Conservation (phyloP, 106 monocot genomes). For the Vanilla planifolia region DNA sequence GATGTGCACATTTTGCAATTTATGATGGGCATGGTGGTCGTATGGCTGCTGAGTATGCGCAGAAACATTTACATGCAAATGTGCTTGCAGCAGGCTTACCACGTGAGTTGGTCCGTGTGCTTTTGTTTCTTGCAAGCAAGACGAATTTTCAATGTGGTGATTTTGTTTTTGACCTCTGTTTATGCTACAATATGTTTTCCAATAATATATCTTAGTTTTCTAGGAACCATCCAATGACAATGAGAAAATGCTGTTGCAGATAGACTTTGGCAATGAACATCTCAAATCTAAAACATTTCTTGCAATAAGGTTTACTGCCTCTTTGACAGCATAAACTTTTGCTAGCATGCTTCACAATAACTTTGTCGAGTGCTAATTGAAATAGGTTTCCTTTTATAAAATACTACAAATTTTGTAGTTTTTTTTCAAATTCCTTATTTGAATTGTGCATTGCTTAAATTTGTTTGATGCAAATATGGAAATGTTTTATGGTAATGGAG, state of each 20-base stretch:
- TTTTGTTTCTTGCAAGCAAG: conserved; percentile 3
- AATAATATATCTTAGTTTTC: too few relatives aligned
- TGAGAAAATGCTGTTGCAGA: not conserved
- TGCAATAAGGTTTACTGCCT: too few relatives aligned
- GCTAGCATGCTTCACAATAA: too few relatives aligned
- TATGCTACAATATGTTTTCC: too few relatives aligned
- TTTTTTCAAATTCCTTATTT: too few relatives aligned
- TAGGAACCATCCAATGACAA: not conserved
- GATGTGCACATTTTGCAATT: conserved; percentile 91
- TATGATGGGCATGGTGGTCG: conserved; percentile 95
- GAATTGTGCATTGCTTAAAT: too few relatives aligned
- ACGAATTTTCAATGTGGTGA: not conserved
- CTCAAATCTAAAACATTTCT: not conserved
- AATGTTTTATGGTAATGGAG: too few relatives aligned
- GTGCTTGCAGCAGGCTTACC: conserved; percentile 91
- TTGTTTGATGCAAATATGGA: too few relatives aligned
- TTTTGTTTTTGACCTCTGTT: not conserved
- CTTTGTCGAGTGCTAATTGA: too few relatives aligned
- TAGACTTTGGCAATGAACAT: not conserved
- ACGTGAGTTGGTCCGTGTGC: conserved; percentile 98
- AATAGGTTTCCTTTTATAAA: too few relatives aligned
- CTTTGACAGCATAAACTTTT: too few relatives aligned
- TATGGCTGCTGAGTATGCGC: conserved; percentile 74
- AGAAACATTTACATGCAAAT: conserved; percentile 66
- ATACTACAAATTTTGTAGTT: too few relatives aligned